Conservation (phyloP, 2,329 filamentous ascomycete species). For the Neofusicoccum laricinum region DNA sequence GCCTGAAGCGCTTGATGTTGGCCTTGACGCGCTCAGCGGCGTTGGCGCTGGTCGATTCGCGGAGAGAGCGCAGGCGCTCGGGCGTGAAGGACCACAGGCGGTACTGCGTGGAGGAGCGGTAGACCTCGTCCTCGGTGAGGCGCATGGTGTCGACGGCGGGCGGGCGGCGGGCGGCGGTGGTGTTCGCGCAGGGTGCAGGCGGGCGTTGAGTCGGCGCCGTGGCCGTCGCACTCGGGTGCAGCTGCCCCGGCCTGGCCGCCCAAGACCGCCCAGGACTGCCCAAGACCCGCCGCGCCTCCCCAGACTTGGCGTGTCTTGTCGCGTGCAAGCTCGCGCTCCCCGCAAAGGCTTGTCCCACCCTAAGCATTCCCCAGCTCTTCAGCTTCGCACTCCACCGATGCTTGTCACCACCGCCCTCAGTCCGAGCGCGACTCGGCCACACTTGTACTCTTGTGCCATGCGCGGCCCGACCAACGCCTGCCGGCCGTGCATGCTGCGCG, state of each 20-base stretch:
- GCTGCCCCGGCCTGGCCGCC: neutral
- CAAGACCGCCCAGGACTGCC: neutral
- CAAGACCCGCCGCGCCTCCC: neutral
- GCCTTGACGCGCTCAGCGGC: constrained; percentile 67
- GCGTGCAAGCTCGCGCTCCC: neutral
- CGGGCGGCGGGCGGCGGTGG: neutral
- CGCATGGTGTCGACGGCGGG: constrained; percentile 26
- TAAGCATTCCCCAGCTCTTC: neutral
- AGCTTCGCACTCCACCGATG: neutral
- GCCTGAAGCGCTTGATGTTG: constrained; percentile 50
- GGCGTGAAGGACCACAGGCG: constrained; percentile 89
- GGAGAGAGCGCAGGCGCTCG: constrained; percentile 66
- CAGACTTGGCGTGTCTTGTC: neutral
- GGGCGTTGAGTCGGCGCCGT: neutral
- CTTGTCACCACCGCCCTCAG: neutral
- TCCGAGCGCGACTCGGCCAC: neutral
- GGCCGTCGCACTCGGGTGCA: neutral
- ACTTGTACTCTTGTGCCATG: neutral
- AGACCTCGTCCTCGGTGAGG: constrained; percentile 86
- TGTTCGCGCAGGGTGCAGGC: neutral
- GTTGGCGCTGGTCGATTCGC: constrained; percentile 73
- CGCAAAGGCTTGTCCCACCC: constrained; percentile 1
- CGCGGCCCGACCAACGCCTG: neutral
- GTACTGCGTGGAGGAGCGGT: constrained; percentile 86
- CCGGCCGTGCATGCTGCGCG: neutral